phyloP scores from a whole-genome alignment of 495 filamentous ascomycete genomes.

The Aspergillus bridgeri region DNA sequence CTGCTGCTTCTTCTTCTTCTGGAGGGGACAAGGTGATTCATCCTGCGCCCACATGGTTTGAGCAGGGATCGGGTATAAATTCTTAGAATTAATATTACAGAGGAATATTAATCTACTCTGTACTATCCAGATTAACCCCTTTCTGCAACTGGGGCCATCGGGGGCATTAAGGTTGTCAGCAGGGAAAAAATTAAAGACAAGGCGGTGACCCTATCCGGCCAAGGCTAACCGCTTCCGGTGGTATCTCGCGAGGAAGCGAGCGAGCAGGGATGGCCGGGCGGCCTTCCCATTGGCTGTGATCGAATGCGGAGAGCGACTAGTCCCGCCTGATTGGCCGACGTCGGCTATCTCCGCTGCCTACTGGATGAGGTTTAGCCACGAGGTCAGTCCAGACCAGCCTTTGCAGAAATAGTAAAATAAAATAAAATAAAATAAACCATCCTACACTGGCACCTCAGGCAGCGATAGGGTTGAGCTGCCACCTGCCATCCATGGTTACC shows the following conservation, averaged over 20 bases:
- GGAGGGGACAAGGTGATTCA: not conserved
- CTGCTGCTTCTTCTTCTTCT: not conserved
- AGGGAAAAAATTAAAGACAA: not conserved
- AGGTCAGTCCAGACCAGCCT: not conserved
- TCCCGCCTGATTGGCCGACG: conserved; percentile 6
- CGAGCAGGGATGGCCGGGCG: not conserved
- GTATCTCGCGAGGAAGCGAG: conserved; percentile 20
- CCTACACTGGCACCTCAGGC: too few relatives aligned
- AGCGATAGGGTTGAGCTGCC: not conserved
- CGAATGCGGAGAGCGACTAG: conserved; percentile 21
- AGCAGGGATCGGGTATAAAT: not conserved
- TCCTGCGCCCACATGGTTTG: not conserved
- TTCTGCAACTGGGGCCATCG: not conserved
- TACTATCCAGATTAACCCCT: too few relatives aligned
- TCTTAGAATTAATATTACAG: too few relatives aligned
- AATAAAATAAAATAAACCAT: not conserved
- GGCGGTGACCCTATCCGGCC: conserved; percentile 10
- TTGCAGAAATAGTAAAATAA: not conserved
- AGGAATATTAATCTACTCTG: not conserved
- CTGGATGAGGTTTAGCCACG: conserved; percentile 6
- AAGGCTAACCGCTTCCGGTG: conserved; percentile 15
- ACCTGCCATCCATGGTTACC: not conserved
- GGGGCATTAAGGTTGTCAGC: conserved; percentile 2
- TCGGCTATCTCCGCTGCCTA: conserved; percentile 10
- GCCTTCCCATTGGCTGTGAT: conserved; percentile 6